Percentiles rank a stretch among this genome's conserved stretches.
These are phyloP conservation scores for Simplicillium sp. DNA, from an alignment of 2,329 filamentous ascomycete genomes.

Conservation along the genomic window DNA sequence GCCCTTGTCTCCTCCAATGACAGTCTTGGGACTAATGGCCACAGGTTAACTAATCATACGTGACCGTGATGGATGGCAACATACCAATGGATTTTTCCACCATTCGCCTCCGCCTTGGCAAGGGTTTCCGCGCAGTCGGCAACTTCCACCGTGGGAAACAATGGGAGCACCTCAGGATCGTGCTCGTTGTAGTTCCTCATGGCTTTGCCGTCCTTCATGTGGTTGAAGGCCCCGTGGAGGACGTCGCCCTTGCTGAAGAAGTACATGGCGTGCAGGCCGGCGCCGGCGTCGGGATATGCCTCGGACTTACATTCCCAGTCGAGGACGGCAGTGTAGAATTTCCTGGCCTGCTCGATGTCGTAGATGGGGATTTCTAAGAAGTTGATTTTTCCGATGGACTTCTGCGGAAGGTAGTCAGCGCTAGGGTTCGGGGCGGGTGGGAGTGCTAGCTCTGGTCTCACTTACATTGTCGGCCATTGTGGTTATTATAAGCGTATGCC, in stretches of 20 bases:
- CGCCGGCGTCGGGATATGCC: conserved; percentile 8
- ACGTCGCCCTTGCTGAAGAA: conserved; percentile 22
- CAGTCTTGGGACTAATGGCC: conserved; percentile 21
- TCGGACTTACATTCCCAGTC: conserved; percentile 19
- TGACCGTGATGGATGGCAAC: conserved; percentile 8
- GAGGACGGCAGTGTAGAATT: conserved; percentile 27
- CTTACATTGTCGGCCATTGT: no score
- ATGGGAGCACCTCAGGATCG: conserved; percentile 14
- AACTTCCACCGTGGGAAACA: conserved; percentile 24
- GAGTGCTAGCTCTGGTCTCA: no score
- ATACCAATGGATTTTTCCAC: conserved; percentile 24
- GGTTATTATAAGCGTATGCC: no score
- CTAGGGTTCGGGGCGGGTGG: no score
- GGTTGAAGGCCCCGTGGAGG: conserved; percentile 24
- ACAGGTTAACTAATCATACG: conserved; percentile 1
- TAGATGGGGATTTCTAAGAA: conserved; percentile 29
- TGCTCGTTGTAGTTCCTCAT: conserved; percentile 16
- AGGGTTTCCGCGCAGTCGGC: conserved; percentile 21
- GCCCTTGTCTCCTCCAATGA: conserved; percentile 22
- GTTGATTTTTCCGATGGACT: conserved; percentile 20
- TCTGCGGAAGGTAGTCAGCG: background rate
- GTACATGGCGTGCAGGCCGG: conserved; percentile 19
- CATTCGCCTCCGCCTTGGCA: conserved; percentile 16
- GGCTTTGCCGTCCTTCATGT: conserved; percentile 19
- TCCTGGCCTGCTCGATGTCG: conserved; percentile 21